Evolutionary conservation across 108 stramenopile genomes (phyloP).

Genomic region (Nitzschia sp.): DNA sequence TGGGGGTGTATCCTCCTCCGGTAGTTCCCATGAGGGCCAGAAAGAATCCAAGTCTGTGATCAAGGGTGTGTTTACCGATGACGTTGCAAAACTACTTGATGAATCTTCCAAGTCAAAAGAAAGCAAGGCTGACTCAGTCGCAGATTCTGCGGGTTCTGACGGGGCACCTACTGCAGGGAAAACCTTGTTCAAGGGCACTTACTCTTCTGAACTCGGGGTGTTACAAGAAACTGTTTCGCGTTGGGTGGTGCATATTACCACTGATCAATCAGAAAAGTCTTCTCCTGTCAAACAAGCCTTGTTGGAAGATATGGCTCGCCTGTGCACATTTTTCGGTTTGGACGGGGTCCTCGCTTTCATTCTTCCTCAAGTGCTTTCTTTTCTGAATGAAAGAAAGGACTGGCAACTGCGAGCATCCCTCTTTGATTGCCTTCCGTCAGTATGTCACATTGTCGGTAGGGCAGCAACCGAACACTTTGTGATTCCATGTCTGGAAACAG

Average conservation of each 20-base stretch:
- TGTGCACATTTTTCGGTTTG: constrained; percentile 92
- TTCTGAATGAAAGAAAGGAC: constrained; percentile 92
- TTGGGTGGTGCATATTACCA: constrained; percentile 85
- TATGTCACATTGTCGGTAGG: constrained; percentile 87
- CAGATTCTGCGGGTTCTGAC: constrained; percentile 19
- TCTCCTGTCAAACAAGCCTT: constrained; percentile 83
- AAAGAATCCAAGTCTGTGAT: background rate
- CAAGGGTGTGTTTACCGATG: constrained; percentile 45
- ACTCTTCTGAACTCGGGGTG: constrained; percentile 71
- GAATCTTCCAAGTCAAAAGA: constrained; percentile 13
- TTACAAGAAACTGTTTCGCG: constrained; percentile 81
- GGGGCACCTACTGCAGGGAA: constrained; percentile 25
- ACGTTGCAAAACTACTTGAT: constrained; percentile 46
- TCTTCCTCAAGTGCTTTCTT: constrained; percentile 89
- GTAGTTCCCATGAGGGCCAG: background rate
- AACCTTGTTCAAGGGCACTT: constrained; percentile 57
- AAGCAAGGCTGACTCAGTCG: constrained; percentile 14
- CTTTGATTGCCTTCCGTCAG: constrained; percentile 84
- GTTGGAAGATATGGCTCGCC: constrained; percentile 69
- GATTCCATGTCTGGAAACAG: constrained; percentile 92
- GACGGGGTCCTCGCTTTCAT: constrained; percentile 85
- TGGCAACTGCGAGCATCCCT: constrained; percentile 90
- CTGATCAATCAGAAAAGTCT: constrained; percentile 82
- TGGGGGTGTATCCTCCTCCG: constrained; percentile 42
- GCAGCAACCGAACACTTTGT: constrained; percentile 93